Base-by-base conservation (phyloP, 2,329 filamentous ascomycete species). In the Tolypocladium album region DNA sequence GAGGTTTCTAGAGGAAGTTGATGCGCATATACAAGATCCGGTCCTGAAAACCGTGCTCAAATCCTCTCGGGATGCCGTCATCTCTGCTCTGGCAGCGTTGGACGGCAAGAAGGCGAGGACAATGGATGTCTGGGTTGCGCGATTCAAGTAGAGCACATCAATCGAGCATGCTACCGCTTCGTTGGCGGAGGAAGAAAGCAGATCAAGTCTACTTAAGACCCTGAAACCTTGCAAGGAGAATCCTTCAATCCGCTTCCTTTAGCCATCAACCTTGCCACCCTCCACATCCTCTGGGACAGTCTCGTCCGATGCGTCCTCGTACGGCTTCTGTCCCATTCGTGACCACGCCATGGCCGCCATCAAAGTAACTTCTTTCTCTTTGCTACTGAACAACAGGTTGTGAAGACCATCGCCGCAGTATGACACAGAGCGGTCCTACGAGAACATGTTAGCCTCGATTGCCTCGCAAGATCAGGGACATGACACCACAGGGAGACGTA, bases 241-340 rank as follows among this genome's bases (percentile, higher is more conserved):
- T 38, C 20, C 12, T 24, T 38, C 9, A n/a, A n/a, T n/a, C n/a
- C n/a, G 31, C 12, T 8, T 2, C 2, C 20, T 12, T 17, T 55
- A 55, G 12, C 20, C 50, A 11, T 53, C 17, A 12, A 3, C 6
- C 50, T 34, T 36, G 50, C 47, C 47, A 12, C 15, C 47, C 17
- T 52, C 27, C 8, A 52, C 47, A 34, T 34, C 15, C 50, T 59
- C 27, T 12, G 2, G 47, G 20, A 4, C 7, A 50, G 27, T 13
- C 27, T 56, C 22, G 24, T 52, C 4, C 8, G 67, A 66, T 2
- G 61, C 61, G 31, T 79, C 77, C 36, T 77, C 70, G 59, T 76
- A 83, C 0, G 80, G 76, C 58, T 71, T 78, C 4, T 70, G 76
- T 3, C 76, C 76, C 58, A 83, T 65, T 11, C 72, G 65, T 58